Percentiles rank a stretch among this genome's conserved stretches.
These are phyloP conservation scores for Aspergillus phoenicis DNA, from an alignment of 2,329 filamentous ascomycete genomes.

Conservation along the genomic window DNA sequence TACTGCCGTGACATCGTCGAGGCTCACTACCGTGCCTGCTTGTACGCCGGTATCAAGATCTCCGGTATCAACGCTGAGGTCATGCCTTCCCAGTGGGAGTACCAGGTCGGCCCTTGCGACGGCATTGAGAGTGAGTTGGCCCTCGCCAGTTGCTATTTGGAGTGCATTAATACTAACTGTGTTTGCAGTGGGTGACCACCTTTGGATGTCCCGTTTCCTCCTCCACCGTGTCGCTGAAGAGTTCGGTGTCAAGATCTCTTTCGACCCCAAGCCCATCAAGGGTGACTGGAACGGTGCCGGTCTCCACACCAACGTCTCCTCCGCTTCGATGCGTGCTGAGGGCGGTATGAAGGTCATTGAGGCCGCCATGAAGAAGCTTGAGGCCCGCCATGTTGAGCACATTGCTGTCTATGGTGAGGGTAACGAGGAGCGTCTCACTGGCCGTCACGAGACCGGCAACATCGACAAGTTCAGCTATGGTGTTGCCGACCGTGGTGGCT, in stretches of 20 bases:
- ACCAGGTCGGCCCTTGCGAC: conserved; percentile 87
- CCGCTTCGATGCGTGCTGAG: conserved; percentile 81
- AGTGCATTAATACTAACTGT: conserved; percentile 28
- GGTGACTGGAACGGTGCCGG: conserved; percentile 98
- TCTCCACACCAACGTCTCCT: conserved; percentile 93
- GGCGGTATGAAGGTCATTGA: conserved; percentile 97
- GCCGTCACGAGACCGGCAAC: conserved; percentile 87
- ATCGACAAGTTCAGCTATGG: conserved; percentile 95
- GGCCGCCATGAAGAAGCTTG: conserved; percentile 78
- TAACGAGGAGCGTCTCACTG: conserved; percentile 92
- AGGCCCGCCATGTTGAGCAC: conserved; percentile 76
- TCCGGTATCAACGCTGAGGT: conserved; percentile 99
- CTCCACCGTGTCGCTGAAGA: conserved; percentile 92
- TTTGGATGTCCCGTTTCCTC: conserved; percentile 91
- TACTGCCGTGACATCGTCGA: conserved; percentile 98
- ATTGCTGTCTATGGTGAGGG: conserved; percentile 94
- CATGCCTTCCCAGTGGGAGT: conserved; percentile 98
- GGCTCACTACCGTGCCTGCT: conserved; percentile 85
- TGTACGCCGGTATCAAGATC: conserved; percentile 89
- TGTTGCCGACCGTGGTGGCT: conserved; percentile 92
- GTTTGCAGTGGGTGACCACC: conserved; percentile 80
- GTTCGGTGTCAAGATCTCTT: conserved; percentile 92
- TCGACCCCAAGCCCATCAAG: conserved; percentile 92
- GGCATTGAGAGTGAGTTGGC: conserved; percentile 74
- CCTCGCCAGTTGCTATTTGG: not conserved